Base-by-base conservation (phyloP, 2,329 filamentous ascomycete species). In the Mycosphaerella arachidis region DNA sequence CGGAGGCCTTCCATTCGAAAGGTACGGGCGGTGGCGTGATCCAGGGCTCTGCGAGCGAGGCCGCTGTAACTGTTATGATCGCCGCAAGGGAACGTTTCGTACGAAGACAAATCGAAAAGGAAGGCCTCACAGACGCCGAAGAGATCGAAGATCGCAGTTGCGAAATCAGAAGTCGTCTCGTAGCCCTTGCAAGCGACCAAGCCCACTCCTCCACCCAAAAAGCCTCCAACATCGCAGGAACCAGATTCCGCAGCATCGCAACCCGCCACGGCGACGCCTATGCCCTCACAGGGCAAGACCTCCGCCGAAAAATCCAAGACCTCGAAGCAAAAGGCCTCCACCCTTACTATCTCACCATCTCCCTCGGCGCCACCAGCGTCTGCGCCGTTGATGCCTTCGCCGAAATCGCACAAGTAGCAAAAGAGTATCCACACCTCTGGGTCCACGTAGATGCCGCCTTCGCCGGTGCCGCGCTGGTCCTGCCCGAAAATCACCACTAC, bases 361-460 rank as follows among this genome's bases (percentile, higher is more conserved):
- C 89, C 0, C 78, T 97, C 51, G 93, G 93, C 55, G 93, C 91
- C 0, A 97, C 93, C 1, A 87, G 89, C 62, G 92, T 92, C 0
- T 97, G 92, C 72, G 91, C 91, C 6, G 82, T 93, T 27, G 93
- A 97, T 75, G 87, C 92, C 70, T 89, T 96, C 68, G 81, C 77
- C 1, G 86, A 85, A 63, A 87, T 96, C 68, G 84, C 82, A 16
- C 77, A 78, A 6, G 78, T 86, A 1, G 70, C 83, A 2, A 71
- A 73, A 59, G 79, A 80, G 3, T 83, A 81, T 71, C 82, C 82
- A 9, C 76, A 83, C 60, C 78, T 97, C 56, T 97, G 93, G 92
- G 88, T 96, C 20, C 93, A 97, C 75, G 85, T 97, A 56, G 93
- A 97, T 76, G 93, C 91, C 10, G 93, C 93, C 0, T 97, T 96